A percentile compares a stretch with the other conserved stretches of the same genome.
Evolutionary conservation across 176 grass and related monocot genomes (phyloP).

Genomic region (Luzula sylvatica): DNA sequence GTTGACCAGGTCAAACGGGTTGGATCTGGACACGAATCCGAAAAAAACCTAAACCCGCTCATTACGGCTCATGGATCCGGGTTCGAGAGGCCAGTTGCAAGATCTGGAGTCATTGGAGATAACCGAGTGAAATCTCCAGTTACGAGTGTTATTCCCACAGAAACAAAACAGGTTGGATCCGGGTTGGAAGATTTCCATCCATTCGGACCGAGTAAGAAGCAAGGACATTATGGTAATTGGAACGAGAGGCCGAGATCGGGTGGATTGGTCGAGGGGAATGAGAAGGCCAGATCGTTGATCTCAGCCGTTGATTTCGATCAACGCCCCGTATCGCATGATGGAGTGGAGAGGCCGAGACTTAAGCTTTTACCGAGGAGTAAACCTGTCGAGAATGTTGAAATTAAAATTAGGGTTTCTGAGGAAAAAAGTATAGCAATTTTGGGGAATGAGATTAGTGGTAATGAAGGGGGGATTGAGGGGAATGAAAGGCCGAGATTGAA

Average conservation of each 20-base stretch:
- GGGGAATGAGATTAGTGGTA: slow-evolving; percentile 16
- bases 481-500: slow-evolving; percentile 58
- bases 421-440: slow-evolving; percentile 62
- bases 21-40: slow-evolving; percentile 6
- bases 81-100: slow-evolving; percentile 9
- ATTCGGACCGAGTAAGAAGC: not conserved
- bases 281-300: slow-evolving; percentile 31
- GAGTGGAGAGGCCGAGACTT: slow-evolving; percentile 58
- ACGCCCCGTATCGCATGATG: slow-evolving; percentile 55
- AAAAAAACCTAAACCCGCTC: slow-evolving; percentile 1
- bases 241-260: slow-evolving; percentile 44
- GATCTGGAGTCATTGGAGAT: slow-evolving; percentile 16
- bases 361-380: slow-evolving; percentile 76
- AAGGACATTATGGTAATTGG: slow-evolving; percentile 9
- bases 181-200: not conserved
- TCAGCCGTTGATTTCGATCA: slow-evolving; percentile 25
- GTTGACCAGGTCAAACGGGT: slow-evolving; percentile 10
- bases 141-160: not conserved
- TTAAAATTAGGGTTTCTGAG: slow-evolving; percentile 30
- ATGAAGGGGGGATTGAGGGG: slow-evolving; percentile 24
- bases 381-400: slow-evolving; percentile 41
- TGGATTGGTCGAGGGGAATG: slow-evolving; percentile 35
- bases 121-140: slow-evolving; percentile 23
- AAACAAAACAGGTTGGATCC: slow-evolving; percentile 7
- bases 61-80: slow-evolving; percentile 4